Conservation (phyloP, 257 asterid genomes). For the Marsdenia floribunda region DNA sequence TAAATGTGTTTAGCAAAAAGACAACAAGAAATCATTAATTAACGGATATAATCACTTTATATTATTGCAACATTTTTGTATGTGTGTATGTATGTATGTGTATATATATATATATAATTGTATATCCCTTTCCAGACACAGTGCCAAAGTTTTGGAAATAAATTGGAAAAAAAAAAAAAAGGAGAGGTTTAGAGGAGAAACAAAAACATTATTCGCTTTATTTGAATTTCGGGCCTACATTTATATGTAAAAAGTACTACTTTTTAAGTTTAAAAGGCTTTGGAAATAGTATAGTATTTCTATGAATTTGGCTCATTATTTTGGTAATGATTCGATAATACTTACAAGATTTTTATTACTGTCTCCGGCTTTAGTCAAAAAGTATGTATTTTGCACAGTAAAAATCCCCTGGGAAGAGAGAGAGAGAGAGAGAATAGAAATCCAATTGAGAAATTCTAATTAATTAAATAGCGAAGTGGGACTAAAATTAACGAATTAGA, state of each 20-base stretch:
- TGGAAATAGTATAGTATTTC: not conserved
- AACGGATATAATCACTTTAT: conserved; percentile 6
- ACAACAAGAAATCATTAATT: not conserved
- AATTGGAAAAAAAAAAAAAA: conserved; percentile 10
- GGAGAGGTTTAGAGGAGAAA: conserved; percentile 16
- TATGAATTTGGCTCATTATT: not conserved
- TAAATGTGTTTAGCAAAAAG: not conserved
- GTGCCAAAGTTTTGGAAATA: conserved; percentile 17
- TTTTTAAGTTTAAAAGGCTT: not conserved
- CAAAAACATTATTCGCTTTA: conserved; percentile 13
- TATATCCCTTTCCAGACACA: conserved; percentile 13
- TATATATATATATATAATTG: too few species aligned
- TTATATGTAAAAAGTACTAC: not conserved
- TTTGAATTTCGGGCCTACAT: conserved; percentile 22
- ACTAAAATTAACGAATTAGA: too few species aligned
- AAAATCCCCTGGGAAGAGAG: not conserved
- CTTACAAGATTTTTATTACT: not conserved
- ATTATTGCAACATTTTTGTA: conserved; percentile 6
- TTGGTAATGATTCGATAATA: conserved; percentile 4
- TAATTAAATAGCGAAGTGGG: too few species aligned
- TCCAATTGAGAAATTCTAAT: not conserved
- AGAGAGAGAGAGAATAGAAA: not conserved
- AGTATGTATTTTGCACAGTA: not conserved
- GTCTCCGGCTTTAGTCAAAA: not conserved
- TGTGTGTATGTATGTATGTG: too few species aligned